phyloP scores from a whole-genome alignment of 306 rosid species.

The Fagus crenata region DNA sequence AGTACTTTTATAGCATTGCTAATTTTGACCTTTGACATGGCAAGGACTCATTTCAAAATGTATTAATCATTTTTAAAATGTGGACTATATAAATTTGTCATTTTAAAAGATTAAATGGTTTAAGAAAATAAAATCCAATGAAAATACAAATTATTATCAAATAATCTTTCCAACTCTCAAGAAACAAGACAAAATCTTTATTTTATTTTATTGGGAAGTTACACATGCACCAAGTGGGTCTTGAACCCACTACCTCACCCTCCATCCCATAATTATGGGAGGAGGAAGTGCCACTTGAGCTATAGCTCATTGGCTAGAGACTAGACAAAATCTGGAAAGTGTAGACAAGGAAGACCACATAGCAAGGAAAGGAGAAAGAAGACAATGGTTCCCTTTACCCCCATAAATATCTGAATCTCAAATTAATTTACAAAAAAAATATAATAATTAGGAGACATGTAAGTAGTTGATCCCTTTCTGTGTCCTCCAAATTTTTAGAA shows the following conservation, averaged over 20 bases:
- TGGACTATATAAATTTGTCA: not conserved
- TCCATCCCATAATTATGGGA: no score
- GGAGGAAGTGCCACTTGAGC: no score
- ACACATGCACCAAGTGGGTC: no score
- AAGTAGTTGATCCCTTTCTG: not conserved
- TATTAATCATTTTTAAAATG: not conserved
- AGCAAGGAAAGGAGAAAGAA: not conserved
- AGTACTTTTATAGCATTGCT: not conserved
- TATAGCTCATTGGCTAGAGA: not conserved
- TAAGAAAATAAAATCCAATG: not conserved
- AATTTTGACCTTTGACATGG: not conserved
- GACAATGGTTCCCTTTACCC: not conserved
- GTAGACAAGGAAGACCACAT: not conserved
- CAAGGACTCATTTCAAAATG: not conserved
- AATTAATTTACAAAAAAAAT: not conserved
- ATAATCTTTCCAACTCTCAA: not conserved
- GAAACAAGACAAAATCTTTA: not conserved
- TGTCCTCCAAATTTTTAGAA: not conserved
- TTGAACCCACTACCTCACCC: no score
- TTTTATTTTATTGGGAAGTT: no score
- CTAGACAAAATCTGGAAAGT: not conserved
- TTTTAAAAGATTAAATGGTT: not conserved
- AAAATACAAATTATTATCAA: not conserved
- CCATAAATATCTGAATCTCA: not conserved
- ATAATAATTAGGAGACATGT: not conserved